Evolutionary conservation across 2,329 filamentous ascomycete genomes (phyloP).

Genomic region (Xylariaceae sp.): DNA sequence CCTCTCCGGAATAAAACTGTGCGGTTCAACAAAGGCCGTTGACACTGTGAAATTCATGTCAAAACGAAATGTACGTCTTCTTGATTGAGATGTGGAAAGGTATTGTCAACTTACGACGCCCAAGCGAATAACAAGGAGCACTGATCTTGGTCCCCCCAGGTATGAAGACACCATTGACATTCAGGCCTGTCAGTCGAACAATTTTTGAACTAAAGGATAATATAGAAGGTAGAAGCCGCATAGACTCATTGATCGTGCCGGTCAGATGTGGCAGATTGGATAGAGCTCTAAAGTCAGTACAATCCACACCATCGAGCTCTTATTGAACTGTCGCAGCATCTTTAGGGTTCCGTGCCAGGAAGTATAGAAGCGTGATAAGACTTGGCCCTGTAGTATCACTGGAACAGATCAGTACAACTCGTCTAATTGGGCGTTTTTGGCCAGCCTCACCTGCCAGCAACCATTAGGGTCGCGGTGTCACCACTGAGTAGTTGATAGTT

Average conservation of each 20-base stretch:
- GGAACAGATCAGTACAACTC: neutral
- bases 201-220: neutral
- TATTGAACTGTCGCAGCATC: neutral
- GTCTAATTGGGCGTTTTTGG: no score
- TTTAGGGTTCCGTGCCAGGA: neutral
- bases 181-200: neutral
- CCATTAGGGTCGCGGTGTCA: neutral
- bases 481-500: neutral
- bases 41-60: no score
- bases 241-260: constrained; percentile 3
- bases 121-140: neutral
- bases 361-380: neutral
- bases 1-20: neutral
- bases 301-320: neutral
- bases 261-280: constrained; percentile 6
- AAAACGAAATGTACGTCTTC: no score
- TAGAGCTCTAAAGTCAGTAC: neutral
- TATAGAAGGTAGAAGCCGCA: constrained; percentile 4
- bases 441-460: neutral
- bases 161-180: neutral
- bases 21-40: neutral
- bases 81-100: no score
- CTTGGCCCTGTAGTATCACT: neutral
- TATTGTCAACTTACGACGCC: neutral
- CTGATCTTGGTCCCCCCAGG: neutral